Conservation (phyloP, 1,284 basidiomycete species). For the Sporisorium graminicola region DNA sequence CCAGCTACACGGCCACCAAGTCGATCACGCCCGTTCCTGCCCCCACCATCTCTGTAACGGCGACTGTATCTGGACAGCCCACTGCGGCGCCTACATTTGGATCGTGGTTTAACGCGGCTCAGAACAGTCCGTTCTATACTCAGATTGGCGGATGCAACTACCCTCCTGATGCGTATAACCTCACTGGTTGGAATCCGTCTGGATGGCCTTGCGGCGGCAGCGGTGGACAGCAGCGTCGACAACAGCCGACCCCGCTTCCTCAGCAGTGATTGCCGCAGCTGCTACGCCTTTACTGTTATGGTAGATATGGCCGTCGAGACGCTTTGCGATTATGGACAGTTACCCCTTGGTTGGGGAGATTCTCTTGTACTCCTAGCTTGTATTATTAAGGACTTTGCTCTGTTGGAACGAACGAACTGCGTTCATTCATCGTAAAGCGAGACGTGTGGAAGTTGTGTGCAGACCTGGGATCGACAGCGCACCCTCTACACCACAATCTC, state of each 20-base stretch:
- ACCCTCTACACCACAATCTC: no score
- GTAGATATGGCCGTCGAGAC: background rate
- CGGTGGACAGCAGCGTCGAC: conserved; percentile 22
- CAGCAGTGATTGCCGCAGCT: background rate
- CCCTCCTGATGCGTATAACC: conserved; percentile 42
- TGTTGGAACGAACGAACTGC: no score
- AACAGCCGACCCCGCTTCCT: conserved; percentile 13
- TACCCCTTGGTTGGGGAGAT: no score
- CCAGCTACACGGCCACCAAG: conserved; percentile 52
- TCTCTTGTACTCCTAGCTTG: conserved; percentile 5
- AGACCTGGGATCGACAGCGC: no score
- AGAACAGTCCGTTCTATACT: conserved; percentile 37
- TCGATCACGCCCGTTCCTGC: conserved; percentile 27
- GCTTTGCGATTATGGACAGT: background rate
- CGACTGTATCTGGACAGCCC: conserved; percentile 29
- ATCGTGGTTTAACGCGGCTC: conserved; percentile 34
- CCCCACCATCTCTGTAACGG: conserved; percentile 43
- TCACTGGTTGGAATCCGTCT: conserved; percentile 24
- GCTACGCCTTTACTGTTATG: background rate
- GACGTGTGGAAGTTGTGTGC: no score
- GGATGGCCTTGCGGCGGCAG: conserved; percentile 53
- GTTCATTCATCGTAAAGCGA: no score
- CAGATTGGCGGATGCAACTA: conserved; percentile 54
- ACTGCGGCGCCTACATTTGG: conserved; percentile 37
- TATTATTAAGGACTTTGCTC: background rate